Percentiles rank a stretch among this genome's conserved stretches.
Evolutionary conservation across 164 flowering plant genomes (phyloP).

Genomic region (Chimonanthus praecox): DNA sequence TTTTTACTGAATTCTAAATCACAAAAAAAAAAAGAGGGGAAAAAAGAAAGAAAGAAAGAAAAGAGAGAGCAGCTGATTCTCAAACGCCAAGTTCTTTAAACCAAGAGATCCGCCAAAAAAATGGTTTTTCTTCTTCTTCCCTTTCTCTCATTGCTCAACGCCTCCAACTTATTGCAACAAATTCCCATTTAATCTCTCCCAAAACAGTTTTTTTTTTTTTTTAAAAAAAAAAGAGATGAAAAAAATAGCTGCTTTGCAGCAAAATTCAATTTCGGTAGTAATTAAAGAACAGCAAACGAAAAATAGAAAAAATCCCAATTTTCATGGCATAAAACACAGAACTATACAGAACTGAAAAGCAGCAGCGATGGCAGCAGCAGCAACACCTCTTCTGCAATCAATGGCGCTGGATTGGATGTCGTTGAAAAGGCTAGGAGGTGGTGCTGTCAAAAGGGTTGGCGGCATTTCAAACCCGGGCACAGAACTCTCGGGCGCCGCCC

Average conservation of each 20-base stretch:
- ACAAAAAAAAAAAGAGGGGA: not conserved
- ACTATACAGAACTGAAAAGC: constrained; percentile 35
- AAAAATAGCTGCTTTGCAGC: constrained; percentile 35
- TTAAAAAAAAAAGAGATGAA: not conserved
- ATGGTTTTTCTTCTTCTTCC: not conserved
- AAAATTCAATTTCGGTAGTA: constrained; percentile 24
- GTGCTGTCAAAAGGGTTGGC: constrained; percentile 26
- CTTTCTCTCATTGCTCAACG: not conserved
- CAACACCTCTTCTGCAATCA: not conserved
- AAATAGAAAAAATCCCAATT: constrained; percentile 4
- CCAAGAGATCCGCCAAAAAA: not conserved
- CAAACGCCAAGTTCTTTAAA: not conserved
- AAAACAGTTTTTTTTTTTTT: not conserved
- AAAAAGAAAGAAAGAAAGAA: no score
- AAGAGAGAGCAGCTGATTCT: not conserved
- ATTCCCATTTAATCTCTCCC: not conserved
- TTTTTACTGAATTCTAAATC: not conserved
- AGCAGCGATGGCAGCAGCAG: not conserved
- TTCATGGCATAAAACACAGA: constrained; percentile 38
- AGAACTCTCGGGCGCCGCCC: not conserved
- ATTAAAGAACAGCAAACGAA: constrained; percentile 14
- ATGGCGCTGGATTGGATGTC: constrained; percentile 26
- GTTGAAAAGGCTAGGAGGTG: constrained; percentile 30
- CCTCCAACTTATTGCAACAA: not conserved
- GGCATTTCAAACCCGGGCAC: constrained; percentile 32